phyloP scores from a whole-genome alignment of 129 eudicot genomes.

The Heracleum sosnowskyi region DNA sequence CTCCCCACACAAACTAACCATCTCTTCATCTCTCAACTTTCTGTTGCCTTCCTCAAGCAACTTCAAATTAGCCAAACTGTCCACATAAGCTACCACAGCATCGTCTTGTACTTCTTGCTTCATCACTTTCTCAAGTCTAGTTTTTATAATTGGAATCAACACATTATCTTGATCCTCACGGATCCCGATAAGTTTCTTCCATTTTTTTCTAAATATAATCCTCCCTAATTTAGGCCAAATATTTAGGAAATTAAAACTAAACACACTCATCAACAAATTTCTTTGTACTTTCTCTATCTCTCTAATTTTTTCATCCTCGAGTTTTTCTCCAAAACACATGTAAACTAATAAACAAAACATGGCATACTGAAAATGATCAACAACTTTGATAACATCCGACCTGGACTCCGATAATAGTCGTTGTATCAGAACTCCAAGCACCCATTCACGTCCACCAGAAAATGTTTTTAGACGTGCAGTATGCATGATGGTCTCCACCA shows the following conservation, averaged over 20 bases:
- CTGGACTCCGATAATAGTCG: not conserved
- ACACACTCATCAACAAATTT: not conserved
- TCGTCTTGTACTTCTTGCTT: not conserved
- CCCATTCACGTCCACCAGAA: slow-evolving; percentile 3
- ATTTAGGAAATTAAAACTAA: not conserved
- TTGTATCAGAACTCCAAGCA: not conserved
- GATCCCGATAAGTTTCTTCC: not conserved
- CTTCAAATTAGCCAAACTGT: slow-evolving; percentile 31
- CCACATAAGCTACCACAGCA: slow-evolving; percentile 46
- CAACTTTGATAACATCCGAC: slow-evolving; percentile 4
- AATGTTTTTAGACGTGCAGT: not conserved
- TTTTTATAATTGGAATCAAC: not conserved
- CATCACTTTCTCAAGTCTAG: not conserved
- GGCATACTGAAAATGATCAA: slow-evolving; percentile 23
- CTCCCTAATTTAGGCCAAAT: slow-evolving; percentile 1
- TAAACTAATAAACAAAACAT: slow-evolving; percentile 19
- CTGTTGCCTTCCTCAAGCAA: slow-evolving; percentile 33
- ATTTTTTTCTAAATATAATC: not conserved
- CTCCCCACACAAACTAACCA: slow-evolving; percentile 46
- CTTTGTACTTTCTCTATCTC: slow-evolving; percentile 20
- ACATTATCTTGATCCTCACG: not conserved
- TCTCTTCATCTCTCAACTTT: slow-evolving; percentile 28
- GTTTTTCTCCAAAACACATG: slow-evolving; percentile 32
- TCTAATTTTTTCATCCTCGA: slow-evolving; percentile 16
- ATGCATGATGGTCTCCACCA: not conserved